Conservation (phyloP, 139 green algal genomes). For the Chlorella sp. region DNA sequence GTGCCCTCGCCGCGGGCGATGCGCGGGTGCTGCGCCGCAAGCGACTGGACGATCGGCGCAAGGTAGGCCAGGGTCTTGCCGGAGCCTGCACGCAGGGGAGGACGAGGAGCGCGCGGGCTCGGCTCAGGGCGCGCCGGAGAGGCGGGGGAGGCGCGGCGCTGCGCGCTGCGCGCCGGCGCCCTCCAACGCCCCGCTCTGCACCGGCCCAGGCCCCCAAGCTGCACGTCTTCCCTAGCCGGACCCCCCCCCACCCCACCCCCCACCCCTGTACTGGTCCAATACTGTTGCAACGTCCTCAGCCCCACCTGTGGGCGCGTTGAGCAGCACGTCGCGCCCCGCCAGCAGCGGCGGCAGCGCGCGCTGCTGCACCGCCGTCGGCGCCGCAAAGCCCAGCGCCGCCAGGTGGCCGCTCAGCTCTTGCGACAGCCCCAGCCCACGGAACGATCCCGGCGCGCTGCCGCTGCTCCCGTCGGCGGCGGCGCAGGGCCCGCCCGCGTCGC, state of each 20-base stretch:
- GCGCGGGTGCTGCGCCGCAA: slow-evolving; percentile 49
- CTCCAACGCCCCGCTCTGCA: no score
- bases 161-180: no score
- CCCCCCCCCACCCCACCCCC: no score
- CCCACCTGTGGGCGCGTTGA: slow-evolving; percentile 76
- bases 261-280: no score
- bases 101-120: no score
- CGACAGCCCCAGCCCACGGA: slow-evolving; percentile 28
- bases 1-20: slow-evolving; percentile 74
- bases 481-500: not conserved
- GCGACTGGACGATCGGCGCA: slow-evolving; percentile 80
- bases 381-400: slow-evolving; percentile 47
- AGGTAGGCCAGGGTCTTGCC: slow-evolving; percentile 95
- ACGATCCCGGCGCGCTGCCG: no score
- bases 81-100: no score
- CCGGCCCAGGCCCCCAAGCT: no score
- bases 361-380: slow-evolving; percentile 71
- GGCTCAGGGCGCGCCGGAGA: no score
- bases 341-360: slow-evolving; percentile 58
- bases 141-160: no score
- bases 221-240: no score
- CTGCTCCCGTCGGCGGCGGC: not conserved
- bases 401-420: slow-evolving; percentile 20
- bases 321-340: slow-evolving; percentile 64
- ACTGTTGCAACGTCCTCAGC: no score